phyloP scores from a whole-genome alignment of 495 filamentous ascomycete species.

The Penicillium atrosanguineum region DNA sequence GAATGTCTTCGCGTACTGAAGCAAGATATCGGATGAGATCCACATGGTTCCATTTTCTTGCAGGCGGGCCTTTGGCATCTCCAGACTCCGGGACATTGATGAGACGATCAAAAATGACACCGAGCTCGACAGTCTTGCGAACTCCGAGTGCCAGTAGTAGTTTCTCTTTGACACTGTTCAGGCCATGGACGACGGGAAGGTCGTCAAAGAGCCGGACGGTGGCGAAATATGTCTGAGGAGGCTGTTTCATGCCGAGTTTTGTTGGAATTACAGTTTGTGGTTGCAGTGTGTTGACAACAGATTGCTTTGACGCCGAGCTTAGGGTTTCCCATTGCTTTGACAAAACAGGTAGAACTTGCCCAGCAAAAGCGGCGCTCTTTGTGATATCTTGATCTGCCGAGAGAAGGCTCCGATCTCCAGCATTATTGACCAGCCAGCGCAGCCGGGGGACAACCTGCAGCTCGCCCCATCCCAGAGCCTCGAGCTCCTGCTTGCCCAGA shows the following conservation, averaged over 20 bases:
- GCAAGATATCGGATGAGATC: slow-evolving; percentile 92
- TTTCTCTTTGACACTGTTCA: slow-evolving; percentile 82
- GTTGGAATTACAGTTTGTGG: slow-evolving; percentile 81
- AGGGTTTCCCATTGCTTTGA: slow-evolving; percentile 87
- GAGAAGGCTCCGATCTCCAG: slow-evolving; percentile 44
- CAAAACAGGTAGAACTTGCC: slow-evolving; percentile 70
- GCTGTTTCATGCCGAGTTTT: slow-evolving; percentile 83
- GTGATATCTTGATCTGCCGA: slow-evolving; percentile 60
- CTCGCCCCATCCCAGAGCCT: slow-evolving; percentile 79
- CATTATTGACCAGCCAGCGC: slow-evolving; percentile 66
- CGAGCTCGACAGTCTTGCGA: slow-evolving; percentile 82
- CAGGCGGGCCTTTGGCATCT: slow-evolving; percentile 35
- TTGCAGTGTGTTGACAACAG: slow-evolving; percentile 59
- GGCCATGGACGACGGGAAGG: slow-evolving; percentile 72
- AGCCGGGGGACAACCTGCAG: slow-evolving; percentile 82
- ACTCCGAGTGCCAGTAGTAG: slow-evolving; percentile 77
- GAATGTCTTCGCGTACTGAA: slow-evolving; percentile 88
- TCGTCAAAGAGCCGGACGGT: slow-evolving; percentile 92
- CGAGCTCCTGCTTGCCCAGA: slow-evolving; percentile 59
- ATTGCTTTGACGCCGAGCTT: slow-evolving; percentile 60
- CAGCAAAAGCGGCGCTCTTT: slow-evolving; percentile 69
- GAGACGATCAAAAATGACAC: slow-evolving; percentile 86
- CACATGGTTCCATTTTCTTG: slow-evolving; percentile 79
- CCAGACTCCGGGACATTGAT: slow-evolving; percentile 51
- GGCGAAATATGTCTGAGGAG: slow-evolving; percentile 86